Percentiles rank a stretch among this genome's conserved stretches.
phyloP scores from a whole-genome alignment of 2,329 filamentous ascomycete species.

The Fusarium albidum region DNA sequence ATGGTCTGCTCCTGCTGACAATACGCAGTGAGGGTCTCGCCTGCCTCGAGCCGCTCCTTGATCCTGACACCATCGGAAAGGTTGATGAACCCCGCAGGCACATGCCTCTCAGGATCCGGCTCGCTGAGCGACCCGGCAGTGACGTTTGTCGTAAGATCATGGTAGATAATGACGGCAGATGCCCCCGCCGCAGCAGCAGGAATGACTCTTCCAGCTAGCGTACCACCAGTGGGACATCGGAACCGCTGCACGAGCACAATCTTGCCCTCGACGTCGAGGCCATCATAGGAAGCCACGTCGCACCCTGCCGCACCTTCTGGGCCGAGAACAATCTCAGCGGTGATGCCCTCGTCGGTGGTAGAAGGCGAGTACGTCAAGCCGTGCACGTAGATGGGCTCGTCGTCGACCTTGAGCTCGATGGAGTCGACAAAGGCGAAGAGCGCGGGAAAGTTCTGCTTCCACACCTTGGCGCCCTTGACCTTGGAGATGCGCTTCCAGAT shows the following conservation, averaged over 20 bases:
- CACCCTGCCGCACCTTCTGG: slow-evolving; percentile 35
- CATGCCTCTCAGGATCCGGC: slow-evolving; percentile 30
- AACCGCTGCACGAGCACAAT: slow-evolving; percentile 38
- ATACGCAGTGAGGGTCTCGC: slow-evolving; percentile 43
- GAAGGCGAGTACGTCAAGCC: slow-evolving; percentile 34
- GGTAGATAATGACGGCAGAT: slow-evolving; percentile 31
- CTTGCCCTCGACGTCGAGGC: slow-evolving; percentile 36
- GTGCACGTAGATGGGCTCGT: slow-evolving; percentile 26
- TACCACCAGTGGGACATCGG: slow-evolving; percentile 36
- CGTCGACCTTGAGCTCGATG: slow-evolving; percentile 43
- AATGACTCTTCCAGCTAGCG: slow-evolving; percentile 32
- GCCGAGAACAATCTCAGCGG: slow-evolving; percentile 30
- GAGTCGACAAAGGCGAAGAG: slow-evolving; percentile 56
- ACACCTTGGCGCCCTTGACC: slow-evolving; percentile 47
- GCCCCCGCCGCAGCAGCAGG: slow-evolving; percentile 32
- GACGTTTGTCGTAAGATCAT: slow-evolving; percentile 29
- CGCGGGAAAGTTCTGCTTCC: slow-evolving; percentile 59
- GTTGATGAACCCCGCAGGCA: slow-evolving; percentile 30
- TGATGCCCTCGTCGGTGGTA: slow-evolving; percentile 28
- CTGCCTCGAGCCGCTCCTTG: slow-evolving; percentile 47
- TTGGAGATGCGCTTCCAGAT: slow-evolving; percentile 55
- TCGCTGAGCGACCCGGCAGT: slow-evolving; percentile 33
- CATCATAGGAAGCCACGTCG: slow-evolving; percentile 27
- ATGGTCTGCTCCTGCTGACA: slow-evolving; percentile 35
- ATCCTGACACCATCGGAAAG: slow-evolving; percentile 52